Base-by-base conservation (phyloP, 2,329 filamentous ascomycete genomes). In the Apiospora hydei region DNA sequence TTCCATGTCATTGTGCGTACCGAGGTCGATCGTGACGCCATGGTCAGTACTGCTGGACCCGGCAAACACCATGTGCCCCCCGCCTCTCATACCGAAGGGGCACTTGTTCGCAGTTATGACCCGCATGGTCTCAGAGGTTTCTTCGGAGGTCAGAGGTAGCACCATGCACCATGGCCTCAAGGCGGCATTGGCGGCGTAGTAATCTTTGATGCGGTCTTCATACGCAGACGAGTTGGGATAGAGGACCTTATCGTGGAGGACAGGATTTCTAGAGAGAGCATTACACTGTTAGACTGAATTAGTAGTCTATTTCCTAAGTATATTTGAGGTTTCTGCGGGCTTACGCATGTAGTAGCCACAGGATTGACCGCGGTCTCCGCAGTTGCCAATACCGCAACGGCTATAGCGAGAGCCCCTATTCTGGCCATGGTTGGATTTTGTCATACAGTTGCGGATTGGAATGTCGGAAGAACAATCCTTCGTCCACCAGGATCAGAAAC, bases 61-160 rank as follows among this genome's bases (percentile, higher is more conserved):
- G 1, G 72, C 74, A 34, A 75, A 78, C 5, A 75, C 73, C 18
- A 75, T 75, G 70, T 80, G 79, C 4, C 77, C 78, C 34, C 79
- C 78, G 30, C 77, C 77, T 1, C 82, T 79, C 44, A 85, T 80
- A n/a, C 82, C 83, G 72, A 84, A 85, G 7, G 77, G 75, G 67
- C 81, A 82, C 10, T 77, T 57, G 8, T 76, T 75, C 6, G 74
- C 69, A 38, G 76, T 75, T 0, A 85, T 75, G 3, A 80, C 76
- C 49, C 80, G 81, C 24, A 85, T 77, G 1, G 79, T 78, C 8
- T 75, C 74, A 5, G 83, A 80, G 7, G 84, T 82, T 72, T 85
- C 83, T 5, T 80, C 72, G 6, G 80, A 74, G 2, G 78, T 77
- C 41, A 75, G 72, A 2, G 82, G 82, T 66, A 82, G 73, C 11